Evolutionary conservation across 2,329 filamentous ascomycete species (phyloP).

Genomic region (Pseudocercospora fijiensis): DNA sequence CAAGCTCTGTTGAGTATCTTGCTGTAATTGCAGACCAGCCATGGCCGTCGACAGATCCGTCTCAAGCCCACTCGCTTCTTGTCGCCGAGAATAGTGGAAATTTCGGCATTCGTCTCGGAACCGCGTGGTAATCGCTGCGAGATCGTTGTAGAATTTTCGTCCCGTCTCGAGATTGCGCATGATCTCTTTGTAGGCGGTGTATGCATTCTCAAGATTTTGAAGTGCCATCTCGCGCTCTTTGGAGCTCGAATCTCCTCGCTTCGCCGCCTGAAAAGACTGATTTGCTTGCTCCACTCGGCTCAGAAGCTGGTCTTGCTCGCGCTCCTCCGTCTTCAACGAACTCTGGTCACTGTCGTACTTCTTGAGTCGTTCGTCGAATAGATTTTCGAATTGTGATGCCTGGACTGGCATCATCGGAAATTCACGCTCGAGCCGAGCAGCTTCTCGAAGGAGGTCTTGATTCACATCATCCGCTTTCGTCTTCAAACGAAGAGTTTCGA

Average conservation of each 20-base stretch:
- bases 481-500: conserved; percentile 75
- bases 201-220: conserved; percentile 85
- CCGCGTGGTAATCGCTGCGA: conserved; percentile 79
- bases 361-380: conserved; percentile 80
- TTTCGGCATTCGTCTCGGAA: conserved; percentile 78
- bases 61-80: conserved; percentile 77
- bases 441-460: conserved; percentile 76
- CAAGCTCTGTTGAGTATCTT: conserved; percentile 43
- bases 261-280: conserved; percentile 71
- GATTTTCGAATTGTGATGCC: conserved; percentile 84
- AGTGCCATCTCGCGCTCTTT: conserved; percentile 80
- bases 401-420: conserved; percentile 82
- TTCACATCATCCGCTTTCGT: conserved; percentile 84
- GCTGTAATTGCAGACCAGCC: conserved; percentile 56
- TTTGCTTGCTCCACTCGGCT: conserved; percentile 72
- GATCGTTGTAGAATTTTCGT: conserved; percentile 94
- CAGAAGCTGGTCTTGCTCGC: conserved; percentile 72
- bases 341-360: conserved; percentile 77
- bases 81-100: conserved; percentile 77
- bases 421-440: conserved; percentile 78
- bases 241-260: conserved; percentile 63
- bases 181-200: conserved; percentile 95
- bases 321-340: conserved; percentile 68
- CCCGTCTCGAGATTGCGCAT: conserved; percentile 87
- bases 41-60: conserved; percentile 62